phyloP scores from a whole-genome alignment of 345 rosid genomes.

The Odontarrhena argentea region DNA sequence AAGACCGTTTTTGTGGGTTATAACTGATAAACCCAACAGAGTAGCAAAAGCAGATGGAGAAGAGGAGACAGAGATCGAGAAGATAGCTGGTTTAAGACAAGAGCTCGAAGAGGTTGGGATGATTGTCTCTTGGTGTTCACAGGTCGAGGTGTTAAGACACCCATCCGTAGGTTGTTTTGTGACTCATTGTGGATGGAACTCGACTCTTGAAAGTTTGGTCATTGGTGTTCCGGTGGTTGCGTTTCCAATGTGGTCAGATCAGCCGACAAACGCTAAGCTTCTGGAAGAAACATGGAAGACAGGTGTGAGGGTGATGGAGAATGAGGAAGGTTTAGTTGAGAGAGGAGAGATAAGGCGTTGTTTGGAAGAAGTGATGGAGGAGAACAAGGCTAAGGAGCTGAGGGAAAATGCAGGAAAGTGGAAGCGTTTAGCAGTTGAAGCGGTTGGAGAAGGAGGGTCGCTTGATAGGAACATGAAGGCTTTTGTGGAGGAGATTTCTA shows the following conservation, averaged over 20 bases:
- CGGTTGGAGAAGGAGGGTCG: constrained; percentile 54
- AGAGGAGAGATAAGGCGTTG: constrained; percentile 60
- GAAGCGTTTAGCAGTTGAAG: constrained; percentile 56
- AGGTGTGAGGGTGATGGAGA: constrained; percentile 54
- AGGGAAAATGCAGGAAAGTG: constrained; percentile 55
- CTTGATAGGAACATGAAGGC: constrained; percentile 50
- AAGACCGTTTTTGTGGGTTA: constrained; percentile 57
- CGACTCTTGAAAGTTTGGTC: constrained; percentile 60
- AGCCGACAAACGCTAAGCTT: constrained; percentile 59
- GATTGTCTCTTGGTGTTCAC: constrained; percentile 71
- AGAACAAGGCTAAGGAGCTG: constrained; percentile 38
- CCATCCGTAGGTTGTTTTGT: constrained; percentile 59
- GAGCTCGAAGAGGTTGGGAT: constrained; percentile 55
- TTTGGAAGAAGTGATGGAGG: constrained; percentile 60
- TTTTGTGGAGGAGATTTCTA: constrained; percentile 36
- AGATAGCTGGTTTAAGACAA: constrained; percentile 32
- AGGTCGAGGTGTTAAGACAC: constrained; percentile 62
- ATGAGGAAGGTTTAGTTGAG: constrained; percentile 52
- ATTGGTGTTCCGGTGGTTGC: constrained; percentile 70
- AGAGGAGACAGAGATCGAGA: constrained; percentile 28
- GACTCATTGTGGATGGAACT: constrained; percentile 79
- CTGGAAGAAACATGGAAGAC: constrained; percentile 56
- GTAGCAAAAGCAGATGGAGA: constrained; percentile 21
- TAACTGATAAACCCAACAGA: constrained; percentile 42
- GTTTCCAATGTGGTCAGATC: constrained; percentile 73